Conservation (phyloP, 306 rosid species). For the Alnus glutinosa region DNA sequence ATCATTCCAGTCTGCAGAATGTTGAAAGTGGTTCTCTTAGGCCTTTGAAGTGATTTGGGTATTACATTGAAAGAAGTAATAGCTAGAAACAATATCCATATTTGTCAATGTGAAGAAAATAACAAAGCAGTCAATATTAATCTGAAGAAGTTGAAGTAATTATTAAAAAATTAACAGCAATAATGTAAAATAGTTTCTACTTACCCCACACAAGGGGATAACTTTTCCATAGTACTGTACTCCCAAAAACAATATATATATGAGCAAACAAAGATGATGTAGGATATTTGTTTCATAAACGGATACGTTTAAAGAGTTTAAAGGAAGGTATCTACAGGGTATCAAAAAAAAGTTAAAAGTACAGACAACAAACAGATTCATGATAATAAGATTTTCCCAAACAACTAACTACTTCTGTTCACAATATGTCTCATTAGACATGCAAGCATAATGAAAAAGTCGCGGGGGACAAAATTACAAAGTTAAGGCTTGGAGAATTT, state of each 20-base stretch:
- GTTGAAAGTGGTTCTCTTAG: background rate
- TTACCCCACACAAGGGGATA: background rate
- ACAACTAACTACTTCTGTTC: background rate
- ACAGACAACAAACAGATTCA: background rate
- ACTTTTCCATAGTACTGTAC: background rate
- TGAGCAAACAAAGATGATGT: background rate
- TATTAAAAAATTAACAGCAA: background rate
- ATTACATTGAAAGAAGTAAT: background rate
- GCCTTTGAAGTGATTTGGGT: background rate
- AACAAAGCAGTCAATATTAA: background rate
- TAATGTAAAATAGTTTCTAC: background rate
- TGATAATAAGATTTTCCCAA: background rate
- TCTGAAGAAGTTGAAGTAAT: background rate
- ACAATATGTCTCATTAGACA: background rate
- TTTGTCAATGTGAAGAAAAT: background rate
- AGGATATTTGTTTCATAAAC: background rate
- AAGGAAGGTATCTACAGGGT: background rate
- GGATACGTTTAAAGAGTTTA: background rate
- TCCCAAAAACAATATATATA: background rate
- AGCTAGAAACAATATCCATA: background rate
- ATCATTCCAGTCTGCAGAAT: slow-evolving; percentile 42
- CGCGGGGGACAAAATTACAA: background rate
- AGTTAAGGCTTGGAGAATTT: background rate
- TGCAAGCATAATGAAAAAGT: background rate
- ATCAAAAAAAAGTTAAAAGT: background rate